Conservation (phyloP, 257 asterid genomes). For the Jaltomata sinuosa region DNA sequence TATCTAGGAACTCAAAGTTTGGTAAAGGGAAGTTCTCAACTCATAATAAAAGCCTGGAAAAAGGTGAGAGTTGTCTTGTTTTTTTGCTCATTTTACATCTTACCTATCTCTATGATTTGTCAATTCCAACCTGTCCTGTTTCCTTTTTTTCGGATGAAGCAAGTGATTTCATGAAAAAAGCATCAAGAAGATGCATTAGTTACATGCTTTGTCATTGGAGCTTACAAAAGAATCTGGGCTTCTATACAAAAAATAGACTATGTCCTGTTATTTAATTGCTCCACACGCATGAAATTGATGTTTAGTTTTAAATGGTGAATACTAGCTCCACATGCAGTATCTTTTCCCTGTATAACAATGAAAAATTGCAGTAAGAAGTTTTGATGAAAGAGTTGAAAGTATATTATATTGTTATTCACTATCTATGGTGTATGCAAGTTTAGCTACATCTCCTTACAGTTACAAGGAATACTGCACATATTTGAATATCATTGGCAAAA, state of each 20-base stretch:
- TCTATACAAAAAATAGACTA: background rate
- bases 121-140: background rate
- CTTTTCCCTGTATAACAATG: background rate
- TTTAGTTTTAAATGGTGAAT: background rate
- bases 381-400: background rate
- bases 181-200: background rate
- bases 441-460: background rate
- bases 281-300: background rate
- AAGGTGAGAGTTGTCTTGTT: constrained; percentile 33
- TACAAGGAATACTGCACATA: background rate
- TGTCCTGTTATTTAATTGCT: background rate
- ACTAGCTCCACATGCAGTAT: background rate
- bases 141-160: background rate
- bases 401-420: background rate
- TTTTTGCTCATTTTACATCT: background rate
- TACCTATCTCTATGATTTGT: background rate
- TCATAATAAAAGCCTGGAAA: constrained; percentile 32
- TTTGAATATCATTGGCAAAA: background rate
- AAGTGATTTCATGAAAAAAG: background rate
- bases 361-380: background rate
- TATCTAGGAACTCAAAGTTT: constrained; percentile 33
- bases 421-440: background rate
- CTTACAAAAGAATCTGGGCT: background rate
- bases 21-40: constrained; percentile 40
- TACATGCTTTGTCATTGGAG: background rate